Evolutionary conservation across 1,139 yeast species (phyloP).

Genomic region (Geotrichum klebahnii): DNA sequence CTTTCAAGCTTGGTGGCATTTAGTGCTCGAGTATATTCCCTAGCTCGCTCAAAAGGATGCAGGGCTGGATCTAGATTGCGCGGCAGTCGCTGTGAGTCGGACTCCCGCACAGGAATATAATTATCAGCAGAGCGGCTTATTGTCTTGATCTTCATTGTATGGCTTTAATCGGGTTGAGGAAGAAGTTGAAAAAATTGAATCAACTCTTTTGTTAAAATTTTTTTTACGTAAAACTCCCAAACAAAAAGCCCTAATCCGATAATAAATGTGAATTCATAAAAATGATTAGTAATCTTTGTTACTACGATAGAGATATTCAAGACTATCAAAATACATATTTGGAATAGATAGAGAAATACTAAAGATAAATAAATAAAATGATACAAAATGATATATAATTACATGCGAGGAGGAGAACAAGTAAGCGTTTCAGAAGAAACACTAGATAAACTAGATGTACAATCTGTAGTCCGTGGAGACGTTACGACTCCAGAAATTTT

Average conservation of each 20-base stretch:
- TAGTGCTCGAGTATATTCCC: constrained; percentile 91
- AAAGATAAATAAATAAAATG: too few species aligned
- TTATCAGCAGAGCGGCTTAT: constrained; percentile 85
- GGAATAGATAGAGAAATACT: too few species aligned
- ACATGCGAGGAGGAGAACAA: too few species aligned
- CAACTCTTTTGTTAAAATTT: neutral
- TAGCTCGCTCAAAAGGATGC: constrained; percentile 94
- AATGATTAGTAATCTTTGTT: too few species aligned
- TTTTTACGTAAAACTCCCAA: constrained; percentile 8
- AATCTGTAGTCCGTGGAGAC: neutral
- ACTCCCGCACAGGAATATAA: constrained; percentile 85
- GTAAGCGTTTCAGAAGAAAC: neutral
- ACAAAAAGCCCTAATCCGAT: constrained; percentile 1
- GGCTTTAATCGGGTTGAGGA: neutral
- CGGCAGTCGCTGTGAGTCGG: constrained; percentile 82
- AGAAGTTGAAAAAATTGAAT: neutral
- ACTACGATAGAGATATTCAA: too few species aligned
- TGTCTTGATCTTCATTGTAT: constrained; percentile 70
- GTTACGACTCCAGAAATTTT: constrained; percentile 1
- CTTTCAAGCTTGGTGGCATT: constrained; percentile 93
- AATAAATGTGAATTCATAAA: too few species aligned
- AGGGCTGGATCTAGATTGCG: constrained; percentile 89
- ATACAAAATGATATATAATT: too few species aligned
- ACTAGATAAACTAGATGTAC: neutral
- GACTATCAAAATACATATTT: too few species aligned